A percentile compares a stretch with the other conserved stretches of the same genome.
phyloP scores from a whole-genome alignment of 2,329 filamentous ascomycete species.

The Trichoderma semiorbis region DNA sequence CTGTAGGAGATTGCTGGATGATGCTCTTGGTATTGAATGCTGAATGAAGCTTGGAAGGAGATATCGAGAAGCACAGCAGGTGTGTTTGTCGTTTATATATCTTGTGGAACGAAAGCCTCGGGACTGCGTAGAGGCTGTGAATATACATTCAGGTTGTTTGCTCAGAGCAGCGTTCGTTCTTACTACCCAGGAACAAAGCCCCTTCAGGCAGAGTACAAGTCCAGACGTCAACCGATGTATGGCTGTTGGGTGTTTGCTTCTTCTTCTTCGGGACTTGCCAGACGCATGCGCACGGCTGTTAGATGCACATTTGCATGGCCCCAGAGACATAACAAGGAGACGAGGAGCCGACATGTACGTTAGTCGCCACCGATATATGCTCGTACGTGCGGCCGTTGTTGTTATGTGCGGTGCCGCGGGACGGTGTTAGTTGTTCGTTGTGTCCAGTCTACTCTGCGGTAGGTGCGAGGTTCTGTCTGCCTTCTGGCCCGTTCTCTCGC shows the following conservation, averaged over 20 bases:
- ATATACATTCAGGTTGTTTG: slow-evolving; percentile 13
- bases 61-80: slow-evolving; percentile 14
- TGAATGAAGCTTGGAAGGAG: slow-evolving; percentile 11
- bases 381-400: slow-evolving; percentile 14
- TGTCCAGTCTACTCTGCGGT: slow-evolving; percentile 12
- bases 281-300: slow-evolving; percentile 9
- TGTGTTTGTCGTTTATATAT: slow-evolving; percentile 18
- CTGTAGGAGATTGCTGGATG: neutral
- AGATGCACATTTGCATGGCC: slow-evolving; percentile 13
- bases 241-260: slow-evolving; percentile 21
- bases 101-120: slow-evolving; percentile 14
- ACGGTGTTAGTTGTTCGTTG: slow-evolving; percentile 10
- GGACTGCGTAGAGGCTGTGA: slow-evolving; percentile 18
- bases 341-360: slow-evolving; percentile 10
- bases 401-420: slow-evolving; percentile 8
- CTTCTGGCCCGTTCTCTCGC: slow-evolving; percentile 20
- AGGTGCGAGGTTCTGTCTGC: slow-evolving; percentile 18
- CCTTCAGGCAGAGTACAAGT: slow-evolving; percentile 16
- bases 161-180: slow-evolving; percentile 14
- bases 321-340: slow-evolving; percentile 1
- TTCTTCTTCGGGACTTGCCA: slow-evolving; percentile 12
- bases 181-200: slow-evolving; percentile 16
- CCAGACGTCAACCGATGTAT: slow-evolving; percentile 20
- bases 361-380: slow-evolving; percentile 12
- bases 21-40: slow-evolving; percentile 5